Conservation (phyloP, 2,329 filamentous ascomycete species). For the Aspergillus quadrilineatus region DNA sequence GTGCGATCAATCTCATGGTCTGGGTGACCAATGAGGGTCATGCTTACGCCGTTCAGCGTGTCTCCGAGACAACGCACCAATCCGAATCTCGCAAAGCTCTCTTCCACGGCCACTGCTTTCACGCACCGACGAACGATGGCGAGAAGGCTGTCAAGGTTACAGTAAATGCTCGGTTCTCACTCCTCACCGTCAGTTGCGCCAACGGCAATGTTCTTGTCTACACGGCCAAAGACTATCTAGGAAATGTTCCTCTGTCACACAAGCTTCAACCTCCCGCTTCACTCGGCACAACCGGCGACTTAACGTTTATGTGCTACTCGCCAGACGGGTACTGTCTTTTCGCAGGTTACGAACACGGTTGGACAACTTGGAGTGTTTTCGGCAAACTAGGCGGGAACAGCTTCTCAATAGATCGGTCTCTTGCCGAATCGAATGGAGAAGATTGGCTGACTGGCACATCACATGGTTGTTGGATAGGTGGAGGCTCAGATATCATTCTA, state of each 20-base stretch:
- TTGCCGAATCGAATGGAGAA: slow-evolving; percentile 69
- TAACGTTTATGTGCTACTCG: slow-evolving; percentile 80
- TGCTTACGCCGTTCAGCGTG: slow-evolving; percentile 85
- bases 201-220: slow-evolving; percentile 86
- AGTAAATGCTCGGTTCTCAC: slow-evolving; percentile 91
- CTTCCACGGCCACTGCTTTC: slow-evolving; percentile 90
- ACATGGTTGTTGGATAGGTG: slow-evolving; percentile 81
- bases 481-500: slow-evolving; percentile 81
- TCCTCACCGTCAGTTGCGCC: slow-evolving; percentile 80
- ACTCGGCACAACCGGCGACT: slow-evolving; percentile 62
- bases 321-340: slow-evolving; percentile 96
- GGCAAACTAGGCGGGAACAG: slow-evolving; percentile 85
- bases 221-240: slow-evolving; percentile 85
- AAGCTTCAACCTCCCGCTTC: slow-evolving; percentile 70
- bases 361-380: slow-evolving; percentile 97
- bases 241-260: slow-evolving; percentile 87
- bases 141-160: slow-evolving; percentile 70
- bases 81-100: slow-evolving; percentile 60
- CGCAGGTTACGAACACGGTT: slow-evolving; percentile 86
- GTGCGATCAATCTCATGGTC: slow-evolving; percentile 91
- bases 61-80: slow-evolving; percentile 43
- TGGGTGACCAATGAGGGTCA: slow-evolving; percentile 89
- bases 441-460: slow-evolving; percentile 78
- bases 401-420: slow-evolving; percentile 67
- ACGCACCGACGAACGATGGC: slow-evolving; percentile 62